Evolutionary conservation across 306 rosid genomes (phyloP), one percentile per base, ranked within the genome.

Genomic region (Quercus bicolor): DNA sequence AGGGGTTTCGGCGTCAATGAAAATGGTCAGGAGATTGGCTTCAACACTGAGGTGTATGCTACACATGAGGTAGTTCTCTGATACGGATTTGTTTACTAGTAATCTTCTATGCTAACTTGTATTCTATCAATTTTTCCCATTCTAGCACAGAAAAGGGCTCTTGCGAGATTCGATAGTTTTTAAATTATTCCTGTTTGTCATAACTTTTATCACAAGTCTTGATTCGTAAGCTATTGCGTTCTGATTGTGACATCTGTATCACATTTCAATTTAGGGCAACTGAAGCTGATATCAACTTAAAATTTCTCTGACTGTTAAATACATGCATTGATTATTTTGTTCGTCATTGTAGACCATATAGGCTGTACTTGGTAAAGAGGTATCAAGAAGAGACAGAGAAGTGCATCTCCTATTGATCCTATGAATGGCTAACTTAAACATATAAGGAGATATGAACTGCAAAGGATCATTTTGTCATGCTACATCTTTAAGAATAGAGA

Each of bases 31-130:
- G 97, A 92, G 86, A 79, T 75, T 84, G 98, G 97, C 80, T 95
- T 82, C 85, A 95, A 92, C 74, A 95, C 98, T 2, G 98, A 92
- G 86, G 79, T 94, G 78, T 92, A 92, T 83, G 84, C 97, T 34
- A 75, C 85, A 53, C 82, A 82, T 43, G 97, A 92, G 97, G 97
- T 94, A 85, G 68, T 72, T 80, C 62, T 66, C 73, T 61, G 28
- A 55, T 72, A 40, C 69, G 69, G 28, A 5, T 68, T 75, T 60
- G 5, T 77, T 56, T 64, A 54, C 79, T 64, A 19, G 61, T 20
- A 76, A 73, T 28, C 48, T 65, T 15, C 20, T 70, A 70, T 51
- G 52, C 45, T 15, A 57, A 7, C 60, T 23, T 5, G 28, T 26
- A 52, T 48, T 40, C 48, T 78, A 43, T 78, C 4, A 70, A 56